phyloP scores from a whole-genome alignment of 352 stramenopile genomes.

The Phytophthora boehmeriae region DNA sequence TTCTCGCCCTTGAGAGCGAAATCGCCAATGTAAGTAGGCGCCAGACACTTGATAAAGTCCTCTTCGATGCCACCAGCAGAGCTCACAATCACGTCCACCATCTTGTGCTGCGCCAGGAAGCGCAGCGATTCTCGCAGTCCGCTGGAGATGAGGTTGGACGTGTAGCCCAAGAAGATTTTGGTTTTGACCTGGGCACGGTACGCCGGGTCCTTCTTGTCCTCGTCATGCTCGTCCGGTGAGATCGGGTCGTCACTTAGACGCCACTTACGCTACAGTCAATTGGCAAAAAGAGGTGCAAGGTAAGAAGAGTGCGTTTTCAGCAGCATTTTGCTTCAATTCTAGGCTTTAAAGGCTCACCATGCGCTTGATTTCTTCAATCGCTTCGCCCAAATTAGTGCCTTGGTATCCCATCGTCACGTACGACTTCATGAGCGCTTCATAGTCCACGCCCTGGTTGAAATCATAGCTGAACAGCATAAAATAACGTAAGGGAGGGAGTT shows the following conservation, averaged over 20 bases:
- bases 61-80: constrained; percentile 94
- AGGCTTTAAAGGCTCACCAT: constrained; percentile 82
- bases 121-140: constrained; percentile 97
- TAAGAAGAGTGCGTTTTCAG: background rate
- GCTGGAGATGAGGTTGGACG: constrained; percentile 99
- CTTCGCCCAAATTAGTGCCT: constrained; percentile 96
- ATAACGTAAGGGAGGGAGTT: constrained; percentile 4
- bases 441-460: constrained; percentile 91
- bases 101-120: constrained; percentile 98
- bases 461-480: constrained; percentile 69
- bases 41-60: constrained; percentile 99
- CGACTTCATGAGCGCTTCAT: constrained; percentile 81
- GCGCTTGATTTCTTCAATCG: constrained; percentile 98
- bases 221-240: constrained; percentile 92
- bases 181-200: constrained; percentile 90
- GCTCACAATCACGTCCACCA: constrained; percentile 98
- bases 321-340: background rate
- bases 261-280: constrained; percentile 87
- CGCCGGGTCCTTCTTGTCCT: constrained; percentile 78
- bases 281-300: no score
- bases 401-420: constrained; percentile 94
- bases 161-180: constrained; percentile 99
- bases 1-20: constrained; percentile 95
- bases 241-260: constrained; percentile 95
- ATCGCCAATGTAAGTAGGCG: constrained; percentile 98